phyloP scores from a whole-genome alignment of 805 yeast genomes.

The Limtongia smithiae region DNA sequence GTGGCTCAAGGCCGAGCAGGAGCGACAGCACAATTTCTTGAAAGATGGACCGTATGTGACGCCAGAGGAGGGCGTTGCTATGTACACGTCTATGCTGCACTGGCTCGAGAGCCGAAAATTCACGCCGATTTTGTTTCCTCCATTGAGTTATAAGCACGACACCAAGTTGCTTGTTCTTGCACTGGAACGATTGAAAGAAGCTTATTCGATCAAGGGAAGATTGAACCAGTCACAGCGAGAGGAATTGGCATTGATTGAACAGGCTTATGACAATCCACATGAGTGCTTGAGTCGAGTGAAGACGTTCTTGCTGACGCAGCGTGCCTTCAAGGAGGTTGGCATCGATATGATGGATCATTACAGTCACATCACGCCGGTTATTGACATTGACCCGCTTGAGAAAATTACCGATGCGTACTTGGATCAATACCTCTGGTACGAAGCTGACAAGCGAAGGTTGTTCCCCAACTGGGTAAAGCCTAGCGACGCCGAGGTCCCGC shows the following conservation, averaged over 20 bases:
- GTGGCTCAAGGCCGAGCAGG: slow-evolving; percentile 91
- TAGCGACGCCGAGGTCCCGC: slow-evolving; percentile 89
- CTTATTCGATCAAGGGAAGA: slow-evolving; percentile 69
- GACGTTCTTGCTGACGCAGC: slow-evolving; percentile 74
- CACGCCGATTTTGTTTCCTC: slow-evolving; percentile 90
- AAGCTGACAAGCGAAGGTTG: slow-evolving; percentile 77
- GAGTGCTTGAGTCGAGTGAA: slow-evolving; percentile 84
- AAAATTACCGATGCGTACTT: slow-evolving; percentile 94
- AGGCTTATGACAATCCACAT: slow-evolving; percentile 95
- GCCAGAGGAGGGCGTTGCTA: slow-evolving; percentile 82
- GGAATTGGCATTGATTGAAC: slow-evolving; percentile 88
- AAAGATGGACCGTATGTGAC: slow-evolving; percentile 83
- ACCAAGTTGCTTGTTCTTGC: slow-evolving; percentile 87
- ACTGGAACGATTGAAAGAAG: slow-evolving; percentile 78
- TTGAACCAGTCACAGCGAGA: slow-evolving; percentile 85
- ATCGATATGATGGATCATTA: slow-evolving; percentile 90
- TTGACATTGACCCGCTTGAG: slow-evolving; percentile 84
- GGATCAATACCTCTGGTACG: slow-evolving; percentile 95
- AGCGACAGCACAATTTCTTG: slow-evolving; percentile 72
- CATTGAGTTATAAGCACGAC: slow-evolving; percentile 85
- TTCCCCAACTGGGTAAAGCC: slow-evolving; percentile 98
- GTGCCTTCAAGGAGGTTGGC: slow-evolving; percentile 86
- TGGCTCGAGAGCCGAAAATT: slow-evolving; percentile 87
- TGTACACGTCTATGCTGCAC: slow-evolving; percentile 81
- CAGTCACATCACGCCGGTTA: slow-evolving; percentile 78